These are phyloP conservation scores for Fusarium lateritium DNA, from an alignment of 2,329 filamentous ascomycete genomes.

Conservation along the genomic window DNA sequence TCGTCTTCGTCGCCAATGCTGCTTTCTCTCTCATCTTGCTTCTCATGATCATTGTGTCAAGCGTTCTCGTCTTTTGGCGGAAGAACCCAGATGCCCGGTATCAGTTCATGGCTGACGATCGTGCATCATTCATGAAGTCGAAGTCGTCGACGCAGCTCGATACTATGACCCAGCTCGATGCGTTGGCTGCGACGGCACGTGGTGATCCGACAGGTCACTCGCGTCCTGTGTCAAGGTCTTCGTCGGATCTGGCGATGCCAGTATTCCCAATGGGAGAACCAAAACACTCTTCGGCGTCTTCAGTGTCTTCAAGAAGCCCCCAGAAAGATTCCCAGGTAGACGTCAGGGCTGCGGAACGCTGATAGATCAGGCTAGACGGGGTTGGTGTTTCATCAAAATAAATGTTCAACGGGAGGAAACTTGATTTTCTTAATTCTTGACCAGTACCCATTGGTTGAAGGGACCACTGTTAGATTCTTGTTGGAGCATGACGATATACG, in stretches of 20 bases:
- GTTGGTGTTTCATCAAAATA: rapidly evolving
- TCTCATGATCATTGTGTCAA: conserved; percentile 78
- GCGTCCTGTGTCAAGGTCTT: conserved; percentile 25
- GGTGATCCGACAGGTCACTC: conserved; percentile 68
- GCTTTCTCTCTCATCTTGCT: conserved; percentile 86
- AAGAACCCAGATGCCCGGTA: conserved; percentile 98
- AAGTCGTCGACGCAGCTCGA: conserved; percentile 77
- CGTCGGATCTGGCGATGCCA: conserved; percentile 14
- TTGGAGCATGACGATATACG: no score
- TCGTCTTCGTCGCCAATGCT: conserved; percentile 91
- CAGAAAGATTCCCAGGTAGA: conserved; percentile 27
- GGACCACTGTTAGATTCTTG: no score
- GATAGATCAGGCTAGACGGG: background rate
- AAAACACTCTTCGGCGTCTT: conserved; percentile 8
- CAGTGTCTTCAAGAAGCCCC: conserved; percentile 19
- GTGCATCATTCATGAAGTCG: conserved; percentile 97
- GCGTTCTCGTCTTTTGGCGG: conserved; percentile 79
- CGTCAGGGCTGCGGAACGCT: conserved; percentile 9
- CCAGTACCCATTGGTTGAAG: no score
- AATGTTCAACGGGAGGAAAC: background rate
- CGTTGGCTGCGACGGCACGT: conserved; percentile 89
- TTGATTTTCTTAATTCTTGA: no score
- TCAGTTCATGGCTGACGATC: conserved; percentile 95
- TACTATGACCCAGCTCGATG: conserved; percentile 87
- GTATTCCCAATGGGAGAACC: background rate